Evolutionary conservation across 2,329 filamentous ascomycete genomes (phyloP).

Genomic region (Talaromyces sp.): DNA sequence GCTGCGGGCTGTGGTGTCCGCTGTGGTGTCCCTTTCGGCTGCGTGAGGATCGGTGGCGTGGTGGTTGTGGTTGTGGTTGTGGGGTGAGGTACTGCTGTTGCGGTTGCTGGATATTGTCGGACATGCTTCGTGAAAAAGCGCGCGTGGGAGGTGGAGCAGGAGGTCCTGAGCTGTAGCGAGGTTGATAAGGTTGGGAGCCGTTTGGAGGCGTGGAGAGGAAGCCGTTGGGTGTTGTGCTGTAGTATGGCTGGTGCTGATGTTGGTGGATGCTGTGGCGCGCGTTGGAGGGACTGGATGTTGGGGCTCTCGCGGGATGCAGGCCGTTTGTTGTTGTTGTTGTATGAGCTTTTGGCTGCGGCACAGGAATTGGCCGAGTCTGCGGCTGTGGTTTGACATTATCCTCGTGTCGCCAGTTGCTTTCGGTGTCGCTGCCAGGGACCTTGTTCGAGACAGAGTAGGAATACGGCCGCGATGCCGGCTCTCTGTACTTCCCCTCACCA

Average conservation of each 20-base stretch:
- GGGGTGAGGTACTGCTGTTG: slow-evolving; percentile 11
- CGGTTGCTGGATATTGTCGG: slow-evolving; percentile 4
- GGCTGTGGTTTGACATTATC: not conserved
- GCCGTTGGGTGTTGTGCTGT: slow-evolving; percentile 7
- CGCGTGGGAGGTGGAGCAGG: slow-evolving; percentile 7
- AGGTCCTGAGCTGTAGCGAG: slow-evolving; percentile 12
- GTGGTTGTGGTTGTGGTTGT: slow-evolving; percentile 14
- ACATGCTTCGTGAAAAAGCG: not conserved
- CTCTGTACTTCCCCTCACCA: not conserved
- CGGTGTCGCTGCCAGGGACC: slow-evolving; percentile 6
- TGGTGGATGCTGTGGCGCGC: not conserved
- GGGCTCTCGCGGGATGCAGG: not conserved
- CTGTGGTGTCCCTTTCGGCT: slow-evolving; percentile 13
- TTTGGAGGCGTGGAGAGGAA: slow-evolving; percentile 8
- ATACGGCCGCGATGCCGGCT: slow-evolving; percentile 6
- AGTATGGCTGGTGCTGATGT: not conserved
- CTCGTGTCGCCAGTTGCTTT: slow-evolving; percentile 7
- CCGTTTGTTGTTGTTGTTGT: not conserved
- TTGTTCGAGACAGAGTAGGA: slow-evolving; percentile 8
- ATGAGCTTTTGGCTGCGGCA: slow-evolving; percentile 3
- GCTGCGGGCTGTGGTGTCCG: slow-evolving; percentile 9
- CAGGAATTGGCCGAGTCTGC: slow-evolving; percentile 5
- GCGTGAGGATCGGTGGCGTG: slow-evolving; percentile 13
- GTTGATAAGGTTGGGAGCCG: slow-evolving; percentile 14
- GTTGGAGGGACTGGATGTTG: slow-evolving; percentile 3